Conservation (phyloP, 2,329 filamentous ascomycete species). For the Metarhizium brunneum region DNA sequence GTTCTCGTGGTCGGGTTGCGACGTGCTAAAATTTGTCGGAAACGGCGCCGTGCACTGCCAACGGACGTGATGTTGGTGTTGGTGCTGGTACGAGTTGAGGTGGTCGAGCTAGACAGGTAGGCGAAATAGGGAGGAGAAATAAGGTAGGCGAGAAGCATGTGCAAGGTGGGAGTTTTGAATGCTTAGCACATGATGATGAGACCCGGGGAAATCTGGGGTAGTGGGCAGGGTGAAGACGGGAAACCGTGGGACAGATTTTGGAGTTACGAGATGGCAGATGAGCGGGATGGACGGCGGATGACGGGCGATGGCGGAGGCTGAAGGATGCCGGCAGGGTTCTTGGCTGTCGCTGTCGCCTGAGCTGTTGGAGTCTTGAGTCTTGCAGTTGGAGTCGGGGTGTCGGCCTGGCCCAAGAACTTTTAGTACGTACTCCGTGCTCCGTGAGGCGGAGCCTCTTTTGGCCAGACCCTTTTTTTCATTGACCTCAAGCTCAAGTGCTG, state of each 20-base stretch:
- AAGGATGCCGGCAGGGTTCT: background rate
- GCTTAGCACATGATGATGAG: constrained; percentile 7
- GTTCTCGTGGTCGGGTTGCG: constrained; percentile 2
- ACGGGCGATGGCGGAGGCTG: background rate
- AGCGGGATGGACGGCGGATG: background rate
- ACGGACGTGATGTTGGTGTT: background rate
- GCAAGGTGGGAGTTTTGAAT: background rate
- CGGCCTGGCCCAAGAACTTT: no score
- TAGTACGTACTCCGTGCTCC: background rate
- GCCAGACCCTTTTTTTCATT: background rate
- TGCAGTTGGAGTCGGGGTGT: background rate
- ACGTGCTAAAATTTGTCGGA: background rate
- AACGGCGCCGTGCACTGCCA: background rate
- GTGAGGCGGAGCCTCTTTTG: constrained; percentile 2
- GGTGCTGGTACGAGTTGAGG: background rate
- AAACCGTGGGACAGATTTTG: constrained; percentile 5
- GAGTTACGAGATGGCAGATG: background rate
- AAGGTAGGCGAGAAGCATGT: background rate
- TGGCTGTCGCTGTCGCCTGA: no score
- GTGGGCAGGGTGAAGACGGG: constrained; percentile 7
- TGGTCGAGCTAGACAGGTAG: background rate
- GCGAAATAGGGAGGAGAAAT: background rate
- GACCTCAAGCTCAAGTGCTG: background rate
- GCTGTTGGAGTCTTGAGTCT: background rate
- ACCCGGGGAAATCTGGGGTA: constrained; percentile 14